Evolutionary conservation across 805 yeast genomes (phyloP), one percentile per base, ranked within the genome.

Genomic region (Barnettozyma siamensis): DNA sequence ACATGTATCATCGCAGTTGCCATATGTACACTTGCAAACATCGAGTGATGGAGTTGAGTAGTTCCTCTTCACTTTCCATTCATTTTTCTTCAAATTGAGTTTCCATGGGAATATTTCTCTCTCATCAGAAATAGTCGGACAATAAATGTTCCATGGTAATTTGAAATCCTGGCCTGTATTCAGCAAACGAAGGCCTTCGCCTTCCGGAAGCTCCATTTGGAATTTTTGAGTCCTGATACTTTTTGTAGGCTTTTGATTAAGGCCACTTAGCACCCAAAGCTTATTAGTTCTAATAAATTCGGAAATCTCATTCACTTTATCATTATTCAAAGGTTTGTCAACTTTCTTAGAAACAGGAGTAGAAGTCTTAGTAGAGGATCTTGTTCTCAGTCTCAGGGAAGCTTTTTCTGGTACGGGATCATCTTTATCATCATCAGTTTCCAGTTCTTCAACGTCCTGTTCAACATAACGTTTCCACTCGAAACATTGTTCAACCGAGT

Each of bases 61-160:
- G 4, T 29, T 38, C 13, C 34, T 34, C 2, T 27, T 21, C 1
- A 34, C 43, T 2, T 31, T 24, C 53, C 54, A 47, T 28, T 47
- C 46, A 37, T 54, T 56, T 31, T 40, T 47, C 40, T 29, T 48
- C 35, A 57, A 34, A 4, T 49, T 42, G 40, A 55, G 44, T 3
- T 29, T 53, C 70, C 70, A 66, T 18, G 44, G 49, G 4, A 54
- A 38, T 1, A 57, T 50, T 21, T 52, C 45, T 7, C 50, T 39
- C 11, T 52, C 57, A 3, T 52, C 53, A 2, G 29, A 40, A 2
- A 44, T 35, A 7, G 53, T 45, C 4, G 70, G 70, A 43, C 64
- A 57, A 41, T 55, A 66, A 3, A 66, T 48, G 32, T 56, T 50
- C 49, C 51, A 65, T 3, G 70, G 70, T 18, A 66, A 31, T 33